phyloP scores from a whole-genome alignment of 768 basidiomycete genomes.

The Auriscalpium orientale region DNA sequence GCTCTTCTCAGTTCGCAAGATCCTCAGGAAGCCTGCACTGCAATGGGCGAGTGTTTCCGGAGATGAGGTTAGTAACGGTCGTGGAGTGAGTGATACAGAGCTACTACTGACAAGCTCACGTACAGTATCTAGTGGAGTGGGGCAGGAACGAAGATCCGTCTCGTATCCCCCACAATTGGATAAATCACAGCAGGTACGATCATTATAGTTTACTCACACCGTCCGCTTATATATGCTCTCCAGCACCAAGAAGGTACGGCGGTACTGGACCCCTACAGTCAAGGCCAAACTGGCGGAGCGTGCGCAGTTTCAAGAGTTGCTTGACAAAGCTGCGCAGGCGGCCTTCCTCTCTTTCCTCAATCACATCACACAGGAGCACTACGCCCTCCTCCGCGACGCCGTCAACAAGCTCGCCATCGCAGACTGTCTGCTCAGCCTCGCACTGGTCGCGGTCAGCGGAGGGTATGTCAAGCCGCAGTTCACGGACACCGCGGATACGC shows the following conservation, averaged over 20 bases:
- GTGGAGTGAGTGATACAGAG: not conserved
- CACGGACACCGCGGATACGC: constrained; percentile 50
- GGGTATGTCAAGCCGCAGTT: constrained; percentile 78
- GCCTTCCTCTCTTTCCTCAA: constrained; percentile 63
- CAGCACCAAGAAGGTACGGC: constrained; percentile 63
- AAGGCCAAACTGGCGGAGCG: constrained; percentile 57
- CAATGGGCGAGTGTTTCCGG: constrained; percentile 59
- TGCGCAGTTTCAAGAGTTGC: constrained; percentile 66
- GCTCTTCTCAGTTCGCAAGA: constrained; percentile 50
- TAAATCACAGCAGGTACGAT: constrained; percentile 53
- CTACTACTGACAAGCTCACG: not conserved
- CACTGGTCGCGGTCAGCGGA: constrained; percentile 65
- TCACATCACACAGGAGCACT: constrained; percentile 62
- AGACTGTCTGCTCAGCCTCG: constrained; percentile 84
- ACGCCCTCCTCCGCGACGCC: constrained; percentile 62
- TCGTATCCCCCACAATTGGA: constrained; percentile 48
- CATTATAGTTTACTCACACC: not conserved
- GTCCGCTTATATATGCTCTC: constrained; percentile 1
- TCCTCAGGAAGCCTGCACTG: constrained; percentile 64
- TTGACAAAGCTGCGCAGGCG: constrained; percentile 54
- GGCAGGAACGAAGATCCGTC: constrained; percentile 44
- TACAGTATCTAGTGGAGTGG: constrained; percentile 74
- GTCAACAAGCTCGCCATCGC: constrained; percentile 76
- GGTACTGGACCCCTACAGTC: constrained; percentile 73
- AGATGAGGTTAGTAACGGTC: constrained; percentile 50